Percentiles rank a stretch among this genome's conserved stretches.
Evolutionary conservation across 805 yeast species (phyloP).

Genomic region (Saccharomyces paradoxus): DNA sequence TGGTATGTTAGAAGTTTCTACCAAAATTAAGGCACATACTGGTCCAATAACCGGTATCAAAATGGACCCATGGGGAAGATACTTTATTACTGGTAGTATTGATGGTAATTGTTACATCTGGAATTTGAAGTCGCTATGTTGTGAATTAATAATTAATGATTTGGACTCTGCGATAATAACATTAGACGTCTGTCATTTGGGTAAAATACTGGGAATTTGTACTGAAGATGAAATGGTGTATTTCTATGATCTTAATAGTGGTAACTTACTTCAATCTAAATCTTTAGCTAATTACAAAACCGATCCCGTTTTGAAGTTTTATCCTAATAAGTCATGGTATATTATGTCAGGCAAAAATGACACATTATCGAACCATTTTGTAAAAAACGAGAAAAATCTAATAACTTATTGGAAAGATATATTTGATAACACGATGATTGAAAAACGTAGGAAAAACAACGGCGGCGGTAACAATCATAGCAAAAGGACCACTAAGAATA

Average conservation of each 20-base stretch:
- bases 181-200: conserved; percentile 20
- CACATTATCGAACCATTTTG: conserved; percentile 9
- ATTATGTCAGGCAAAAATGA: conserved; percentile 17
- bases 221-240: conserved; percentile 12
- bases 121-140: conserved; percentile 15
- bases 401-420: neutral
- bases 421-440: neutral
- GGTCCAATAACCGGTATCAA: conserved; percentile 41
- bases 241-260: conserved; percentile 14
- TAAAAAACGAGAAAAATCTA: neutral
- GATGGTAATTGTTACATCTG: conserved; percentile 25
- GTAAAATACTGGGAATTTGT: conserved; percentile 18
- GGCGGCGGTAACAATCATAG: neutral
- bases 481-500: neutral
- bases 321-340: conserved; percentile 21
- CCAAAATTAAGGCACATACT: conserved; percentile 38
- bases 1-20: conserved; percentile 3
- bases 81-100: conserved; percentile 42
- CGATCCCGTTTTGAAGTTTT: conserved; percentile 15
- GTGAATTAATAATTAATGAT: conserved; percentile 11
- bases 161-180: conserved; percentile 12
- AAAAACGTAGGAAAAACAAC: neutral
- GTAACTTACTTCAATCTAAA: conserved; percentile 3
- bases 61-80: conserved; percentile 47
- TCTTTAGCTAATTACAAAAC: conserved; percentile 5